Conservation (phyloP, 805 yeast genomes). For the Candida gorgasii region DNA sequence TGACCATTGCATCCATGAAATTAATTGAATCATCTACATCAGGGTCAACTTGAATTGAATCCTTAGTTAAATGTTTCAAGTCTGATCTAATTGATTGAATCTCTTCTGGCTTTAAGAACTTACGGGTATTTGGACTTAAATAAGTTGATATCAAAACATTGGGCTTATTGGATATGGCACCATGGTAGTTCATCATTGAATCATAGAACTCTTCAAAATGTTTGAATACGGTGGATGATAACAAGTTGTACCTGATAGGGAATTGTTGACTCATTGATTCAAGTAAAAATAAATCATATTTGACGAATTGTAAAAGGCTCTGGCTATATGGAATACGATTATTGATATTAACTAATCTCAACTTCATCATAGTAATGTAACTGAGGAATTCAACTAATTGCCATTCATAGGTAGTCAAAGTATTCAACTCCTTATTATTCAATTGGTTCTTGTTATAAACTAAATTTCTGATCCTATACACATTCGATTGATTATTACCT, state of each 20-base stretch:
- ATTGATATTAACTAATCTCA: constrained; percentile 10
- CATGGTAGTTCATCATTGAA: constrained; percentile 12
- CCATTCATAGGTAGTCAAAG: constrained; percentile 13
- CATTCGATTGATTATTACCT: background rate
- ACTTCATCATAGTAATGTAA: constrained; percentile 10
- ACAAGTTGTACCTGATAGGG: constrained; percentile 11
- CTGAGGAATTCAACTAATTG: constrained; percentile 14
- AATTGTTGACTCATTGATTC: constrained; percentile 14
- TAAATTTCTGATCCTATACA: constrained; percentile 5
- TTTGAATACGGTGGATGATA: constrained; percentile 10
- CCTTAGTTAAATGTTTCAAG: constrained; percentile 4
- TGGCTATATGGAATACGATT: constrained; percentile 7
- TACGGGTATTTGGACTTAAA: constrained; percentile 14
- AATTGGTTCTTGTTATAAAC: constrained; percentile 5
- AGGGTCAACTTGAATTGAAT: background rate
- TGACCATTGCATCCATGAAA: constrained; percentile 17
- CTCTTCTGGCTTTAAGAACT: constrained; percentile 11
- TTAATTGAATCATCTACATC: constrained; percentile 13
- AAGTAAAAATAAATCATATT: constrained; percentile 14
- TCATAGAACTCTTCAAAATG: constrained; percentile 11
- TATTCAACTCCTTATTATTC: background rate
- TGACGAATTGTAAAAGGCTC: constrained; percentile 10
- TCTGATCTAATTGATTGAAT: constrained; percentile 10
- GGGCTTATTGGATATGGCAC: constrained; percentile 7
- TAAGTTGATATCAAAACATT: constrained; percentile 13